These are phyloP conservation scores for Boletus holoroseus DNA, from an alignment of 1,284 basidiomycete genomes.

Conservation along the genomic window DNA sequence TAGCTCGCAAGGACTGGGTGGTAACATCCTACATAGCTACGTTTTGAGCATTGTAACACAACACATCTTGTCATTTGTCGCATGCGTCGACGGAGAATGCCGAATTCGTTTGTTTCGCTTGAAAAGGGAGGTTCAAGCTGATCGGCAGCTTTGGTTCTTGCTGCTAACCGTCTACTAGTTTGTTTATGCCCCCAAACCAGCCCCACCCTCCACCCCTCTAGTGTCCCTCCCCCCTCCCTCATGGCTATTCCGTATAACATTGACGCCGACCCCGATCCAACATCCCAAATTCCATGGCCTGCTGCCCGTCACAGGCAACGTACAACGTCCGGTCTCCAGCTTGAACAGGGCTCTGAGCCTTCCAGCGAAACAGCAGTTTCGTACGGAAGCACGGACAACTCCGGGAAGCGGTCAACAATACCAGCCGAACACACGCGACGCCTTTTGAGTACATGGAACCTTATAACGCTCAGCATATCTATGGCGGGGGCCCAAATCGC, in stretches of 20 bases:
- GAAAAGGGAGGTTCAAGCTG: constrained; percentile 13
- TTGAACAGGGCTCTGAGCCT: constrained; percentile 19
- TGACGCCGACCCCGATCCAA: constrained; percentile 63
- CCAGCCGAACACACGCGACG: constrained; percentile 25
- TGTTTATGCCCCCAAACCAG: constrained; percentile 17
- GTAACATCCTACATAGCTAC: not conserved
- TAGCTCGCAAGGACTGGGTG: constrained; percentile 18
- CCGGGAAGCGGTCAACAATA: constrained; percentile 21
- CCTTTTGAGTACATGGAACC: constrained; percentile 62
- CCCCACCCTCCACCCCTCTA: constrained; percentile 1
- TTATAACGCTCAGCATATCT: constrained; percentile 72
- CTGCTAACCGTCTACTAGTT: constrained; percentile 1
- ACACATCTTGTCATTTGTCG: not conserved
- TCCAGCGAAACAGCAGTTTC: constrained; percentile 20
- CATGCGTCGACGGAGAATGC: constrained; percentile 2
- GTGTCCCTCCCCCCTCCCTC: not conserved
- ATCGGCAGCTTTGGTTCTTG: not conserved
- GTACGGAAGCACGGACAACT: constrained; percentile 20
- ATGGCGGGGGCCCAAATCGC: constrained; percentile 90
- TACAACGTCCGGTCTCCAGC: constrained; percentile 22
- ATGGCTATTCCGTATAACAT: constrained; percentile 53
- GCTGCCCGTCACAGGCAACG: constrained; percentile 41
- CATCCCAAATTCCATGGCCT: constrained; percentile 73
- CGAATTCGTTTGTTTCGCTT: constrained; percentile 8
- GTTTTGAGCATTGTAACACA: constrained; percentile 23